Conservation (phyloP, 495 filamentous ascomycete genomes). For the Hypoxylon intermedium region DNA sequence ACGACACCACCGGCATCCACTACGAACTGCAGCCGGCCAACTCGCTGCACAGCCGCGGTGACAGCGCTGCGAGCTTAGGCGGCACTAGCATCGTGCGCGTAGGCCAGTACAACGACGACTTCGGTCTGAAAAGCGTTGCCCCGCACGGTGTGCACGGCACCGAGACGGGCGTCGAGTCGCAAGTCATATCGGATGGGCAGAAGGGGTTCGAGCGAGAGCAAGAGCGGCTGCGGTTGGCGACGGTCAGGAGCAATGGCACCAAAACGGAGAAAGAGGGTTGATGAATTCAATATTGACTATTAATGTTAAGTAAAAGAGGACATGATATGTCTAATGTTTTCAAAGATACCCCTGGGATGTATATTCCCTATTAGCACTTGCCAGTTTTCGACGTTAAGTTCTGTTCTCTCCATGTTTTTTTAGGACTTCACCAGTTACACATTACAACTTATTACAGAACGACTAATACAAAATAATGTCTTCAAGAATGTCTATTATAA, state of each 20-base stretch:
- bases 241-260: background rate
- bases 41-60: constrained; percentile 7
- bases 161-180: constrained; percentile 11
- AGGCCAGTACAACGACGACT: constrained; percentile 24
- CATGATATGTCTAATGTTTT: too few relatives aligned
- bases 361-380: too few relatives aligned
- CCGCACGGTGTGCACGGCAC: constrained; percentile 8
- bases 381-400: too few relatives aligned
- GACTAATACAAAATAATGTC: too few relatives aligned
- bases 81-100: background rate
- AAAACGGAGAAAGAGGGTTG: background rate
- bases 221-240: constrained; percentile 12
- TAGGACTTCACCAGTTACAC: too few relatives aligned
- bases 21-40: constrained; percentile 21
- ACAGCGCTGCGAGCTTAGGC: constrained; percentile 10
- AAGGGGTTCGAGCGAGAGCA: constrained; percentile 24
- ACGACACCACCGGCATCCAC: background rate
- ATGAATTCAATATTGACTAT: too few relatives aligned
- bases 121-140: constrained; percentile 11
- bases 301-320: too few relatives aligned
- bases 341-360: too few relatives aligned
- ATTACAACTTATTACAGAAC: too few relatives aligned
- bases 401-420: too few relatives aligned
- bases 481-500: too few relatives aligned
- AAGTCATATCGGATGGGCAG: constrained; percentile 22